Evolutionary conservation across 192 early-diverging fungal genomes (phyloP), one percentile per base, ranked within the genome.

Genomic region (Coemansia sp.): DNA sequence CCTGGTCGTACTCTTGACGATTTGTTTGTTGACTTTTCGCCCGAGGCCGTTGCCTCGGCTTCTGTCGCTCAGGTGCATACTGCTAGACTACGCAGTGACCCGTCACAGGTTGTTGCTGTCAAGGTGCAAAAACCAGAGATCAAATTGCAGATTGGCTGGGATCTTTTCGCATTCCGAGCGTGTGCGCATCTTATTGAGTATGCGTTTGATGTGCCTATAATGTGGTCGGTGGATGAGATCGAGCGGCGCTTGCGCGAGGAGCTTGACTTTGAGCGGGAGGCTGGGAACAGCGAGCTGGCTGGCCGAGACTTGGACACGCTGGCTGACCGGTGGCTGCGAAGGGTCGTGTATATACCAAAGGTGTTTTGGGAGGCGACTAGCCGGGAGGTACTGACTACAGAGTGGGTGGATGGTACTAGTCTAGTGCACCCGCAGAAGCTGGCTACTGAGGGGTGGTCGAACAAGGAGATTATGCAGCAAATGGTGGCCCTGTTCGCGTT

Each of bases 91-190:
- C 80, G 85, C n/a, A 87, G 87, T 43, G 90, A 91, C 12, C 87
- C 88, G 11, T 46, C 46, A 3, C 68, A 70, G 16, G 59, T 65
- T 0, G 94, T 98, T 7, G 96, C 96, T 0, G 94, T 98, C 31
- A 98, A 98, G 84, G 85, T 98, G 5, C 96, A 98, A 68, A 98
- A 96, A 68, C 96, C 95, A 0, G 93, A 91, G 68, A 95, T 98
- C 41, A 75, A 70, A 57, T 70, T 87, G 36, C 96, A 98, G 78
- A 95, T 97, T 31, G 89, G 86, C 41, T 91, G 90, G 88, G 96
- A 98, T 75, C 67, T 98, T 70, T 74, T 88, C 31, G 89, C 91
- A 7, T 88, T 90, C 63, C 79, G 89, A 13, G 42, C 88, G 29
- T 78, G 95, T 24, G 79, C 91, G 36, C 65, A 80, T 20, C 54